Percentiles rank a stretch among this genome's conserved stretches.
Evolutionary conservation across 116 monocot species (phyloP).

Genomic region (Posidonia oceanica): DNA sequence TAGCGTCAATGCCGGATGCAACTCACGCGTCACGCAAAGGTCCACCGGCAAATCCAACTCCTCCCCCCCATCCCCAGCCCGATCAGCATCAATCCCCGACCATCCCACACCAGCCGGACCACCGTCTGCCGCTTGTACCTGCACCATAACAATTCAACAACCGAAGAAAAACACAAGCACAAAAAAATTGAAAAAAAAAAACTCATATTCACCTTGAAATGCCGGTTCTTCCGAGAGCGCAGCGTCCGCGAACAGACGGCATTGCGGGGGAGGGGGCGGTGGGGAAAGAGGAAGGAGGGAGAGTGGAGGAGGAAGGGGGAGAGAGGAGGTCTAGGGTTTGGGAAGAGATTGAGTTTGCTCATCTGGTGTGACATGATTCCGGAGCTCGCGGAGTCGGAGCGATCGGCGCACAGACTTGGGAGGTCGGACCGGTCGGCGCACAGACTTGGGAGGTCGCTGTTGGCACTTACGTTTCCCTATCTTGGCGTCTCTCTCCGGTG

Average conservation of each 20-base stretch:
- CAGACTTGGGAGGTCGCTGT: no score
- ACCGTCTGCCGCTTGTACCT: neutral
- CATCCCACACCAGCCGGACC: neutral
- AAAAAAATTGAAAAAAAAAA: neutral
- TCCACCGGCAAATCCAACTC: conserved; percentile 34
- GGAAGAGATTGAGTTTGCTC: neutral
- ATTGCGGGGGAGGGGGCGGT: neutral
- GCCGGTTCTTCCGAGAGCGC: neutral
- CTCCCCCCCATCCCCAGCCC: neutral
- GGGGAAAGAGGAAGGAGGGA: neutral
- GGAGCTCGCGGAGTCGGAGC: no score
- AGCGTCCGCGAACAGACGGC: neutral
- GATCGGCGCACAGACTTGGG: no score
- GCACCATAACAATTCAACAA: neutral
- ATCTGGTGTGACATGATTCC: neutral
- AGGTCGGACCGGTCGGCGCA: no score
- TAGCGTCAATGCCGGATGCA: conserved; percentile 49
- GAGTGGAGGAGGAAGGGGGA: neutral
- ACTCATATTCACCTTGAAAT: neutral
- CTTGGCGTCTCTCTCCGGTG: no score
- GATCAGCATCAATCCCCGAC: conserved; percentile 6
- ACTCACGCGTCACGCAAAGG: conserved; percentile 25
- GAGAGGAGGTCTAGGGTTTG: neutral
- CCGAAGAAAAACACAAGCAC: neutral
- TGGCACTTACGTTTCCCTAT: no score